phyloP scores from a whole-genome alignment of 2,329 filamentous ascomycete genomes.

The Apiospora saccharicola region DNA sequence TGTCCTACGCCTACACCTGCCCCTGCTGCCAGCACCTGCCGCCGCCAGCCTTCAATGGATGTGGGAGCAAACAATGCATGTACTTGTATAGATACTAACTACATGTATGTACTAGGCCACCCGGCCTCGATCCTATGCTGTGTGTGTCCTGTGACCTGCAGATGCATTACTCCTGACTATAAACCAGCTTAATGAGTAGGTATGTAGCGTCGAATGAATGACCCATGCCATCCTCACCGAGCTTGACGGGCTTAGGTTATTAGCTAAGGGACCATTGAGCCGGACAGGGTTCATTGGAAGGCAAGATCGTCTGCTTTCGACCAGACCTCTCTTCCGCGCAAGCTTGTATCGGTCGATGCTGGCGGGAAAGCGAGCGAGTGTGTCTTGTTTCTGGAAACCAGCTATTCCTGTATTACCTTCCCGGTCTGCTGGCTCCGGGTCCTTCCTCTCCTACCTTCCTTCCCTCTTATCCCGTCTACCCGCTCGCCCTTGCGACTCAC shows the following conservation, averaged over 20 bases:
- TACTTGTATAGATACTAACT: background rate
- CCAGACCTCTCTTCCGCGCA: background rate
- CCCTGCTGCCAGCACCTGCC: background rate
- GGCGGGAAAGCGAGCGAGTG: background rate
- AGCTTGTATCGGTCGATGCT: background rate
- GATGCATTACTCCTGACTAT: constrained; percentile 1
- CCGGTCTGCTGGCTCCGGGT: background rate
- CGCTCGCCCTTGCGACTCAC: background rate
- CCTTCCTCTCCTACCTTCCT: background rate
- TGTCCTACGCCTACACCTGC: background rate
- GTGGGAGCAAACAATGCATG: background rate
- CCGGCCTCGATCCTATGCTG: background rate
- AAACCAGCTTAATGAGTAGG: background rate
- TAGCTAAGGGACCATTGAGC: constrained; percentile 14
- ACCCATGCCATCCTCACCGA: background rate
- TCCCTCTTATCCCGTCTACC: background rate
- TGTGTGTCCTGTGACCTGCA: background rate
- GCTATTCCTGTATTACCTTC: background rate
- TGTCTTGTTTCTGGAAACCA: background rate
- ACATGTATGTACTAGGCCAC: background rate
- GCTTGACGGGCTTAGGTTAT: constrained; percentile 4
- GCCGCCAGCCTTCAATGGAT: background rate
- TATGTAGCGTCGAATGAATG: constrained; percentile 2
- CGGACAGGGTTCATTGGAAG: constrained; percentile 9
- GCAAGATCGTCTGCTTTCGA: background rate